Conservation (phyloP, 2,329 filamentous ascomycete genomes). For the Neospermospora avenae region DNA sequence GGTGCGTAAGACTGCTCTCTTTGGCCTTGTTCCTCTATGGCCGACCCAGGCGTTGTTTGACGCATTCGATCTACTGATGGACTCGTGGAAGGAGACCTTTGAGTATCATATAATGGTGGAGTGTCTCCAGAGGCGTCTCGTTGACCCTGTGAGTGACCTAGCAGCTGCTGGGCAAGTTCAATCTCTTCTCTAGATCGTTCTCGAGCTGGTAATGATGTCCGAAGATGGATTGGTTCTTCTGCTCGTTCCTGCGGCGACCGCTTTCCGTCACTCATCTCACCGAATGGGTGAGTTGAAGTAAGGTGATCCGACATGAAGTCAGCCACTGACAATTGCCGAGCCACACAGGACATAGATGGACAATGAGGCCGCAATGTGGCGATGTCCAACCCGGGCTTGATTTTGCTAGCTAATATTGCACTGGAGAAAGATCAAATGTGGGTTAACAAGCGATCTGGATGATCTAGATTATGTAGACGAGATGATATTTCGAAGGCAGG, state of each 20-base stretch:
- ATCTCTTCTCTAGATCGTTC: constrained; percentile 29
- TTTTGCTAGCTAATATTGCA: too few species aligned
- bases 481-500: background rate
- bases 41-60: constrained; percentile 20
- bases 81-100: constrained; percentile 19
- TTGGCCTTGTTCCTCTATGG: constrained; percentile 22
- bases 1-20: constrained; percentile 22
- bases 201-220: constrained; percentile 21
- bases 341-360: constrained; percentile 28
- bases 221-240: constrained; percentile 25
- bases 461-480: background rate
- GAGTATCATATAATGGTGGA: constrained; percentile 18
- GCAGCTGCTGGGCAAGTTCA: constrained; percentile 26
- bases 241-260: constrained; percentile 22
- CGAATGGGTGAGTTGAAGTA: constrained; percentile 2
- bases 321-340: constrained; percentile 24
- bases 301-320: constrained; percentile 32
- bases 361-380: background rate
- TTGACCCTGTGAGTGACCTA: constrained; percentile 24
- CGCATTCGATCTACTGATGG: constrained; percentile 15
- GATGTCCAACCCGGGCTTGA: background rate
- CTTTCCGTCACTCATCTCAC: constrained; percentile 25
- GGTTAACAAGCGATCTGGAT: background rate
- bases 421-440: background rate
- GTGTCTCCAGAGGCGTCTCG: constrained; percentile 10